Evolutionary conservation across 768 basidiomycete species (phyloP).

Genomic region (Tylopilus cervinicoccineus): DNA sequence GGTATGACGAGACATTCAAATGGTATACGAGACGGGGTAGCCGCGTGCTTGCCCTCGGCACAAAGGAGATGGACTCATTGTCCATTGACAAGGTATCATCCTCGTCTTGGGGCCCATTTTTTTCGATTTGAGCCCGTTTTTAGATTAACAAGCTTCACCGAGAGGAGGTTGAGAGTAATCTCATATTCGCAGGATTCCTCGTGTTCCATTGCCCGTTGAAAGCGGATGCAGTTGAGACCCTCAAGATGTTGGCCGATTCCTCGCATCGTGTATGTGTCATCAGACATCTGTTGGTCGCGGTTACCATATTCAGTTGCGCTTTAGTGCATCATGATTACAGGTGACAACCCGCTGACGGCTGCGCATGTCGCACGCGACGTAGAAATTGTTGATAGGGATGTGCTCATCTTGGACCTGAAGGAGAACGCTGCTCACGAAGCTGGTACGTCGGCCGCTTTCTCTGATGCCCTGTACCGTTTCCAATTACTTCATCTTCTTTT

Average conservation of each 20-base stretch:
- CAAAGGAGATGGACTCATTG: conserved; percentile 76
- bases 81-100: conserved; percentile 63
- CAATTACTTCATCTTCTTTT: neutral
- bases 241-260: conserved; percentile 94
- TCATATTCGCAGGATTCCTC: conserved; percentile 92
- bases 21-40: conserved; percentile 91
- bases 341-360: conserved; percentile 96
- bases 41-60: conserved; percentile 87
- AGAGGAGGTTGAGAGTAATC: conserved; percentile 70
- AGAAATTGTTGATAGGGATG: conserved; percentile 95
- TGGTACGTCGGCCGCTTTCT: conserved; percentile 44
- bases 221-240: conserved; percentile 80
- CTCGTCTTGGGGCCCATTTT: neutral
- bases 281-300: neutral
- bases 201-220: conserved; percentile 99
- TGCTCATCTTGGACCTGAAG: conserved; percentile 84
- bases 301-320: neutral
- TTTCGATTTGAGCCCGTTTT: neutral
- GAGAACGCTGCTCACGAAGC: conserved; percentile 71
- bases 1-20: conserved; percentile 94
- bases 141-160: conserved; percentile 89
- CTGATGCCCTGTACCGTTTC: neutral
- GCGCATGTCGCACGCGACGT: conserved; percentile 95
- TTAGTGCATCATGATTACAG: conserved; percentile 99
- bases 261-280: conserved; percentile 80